These are phyloP conservation scores for Schrenkiella parvula DNA, from an alignment of 345 rosid genomes.

Conservation along the genomic window DNA sequence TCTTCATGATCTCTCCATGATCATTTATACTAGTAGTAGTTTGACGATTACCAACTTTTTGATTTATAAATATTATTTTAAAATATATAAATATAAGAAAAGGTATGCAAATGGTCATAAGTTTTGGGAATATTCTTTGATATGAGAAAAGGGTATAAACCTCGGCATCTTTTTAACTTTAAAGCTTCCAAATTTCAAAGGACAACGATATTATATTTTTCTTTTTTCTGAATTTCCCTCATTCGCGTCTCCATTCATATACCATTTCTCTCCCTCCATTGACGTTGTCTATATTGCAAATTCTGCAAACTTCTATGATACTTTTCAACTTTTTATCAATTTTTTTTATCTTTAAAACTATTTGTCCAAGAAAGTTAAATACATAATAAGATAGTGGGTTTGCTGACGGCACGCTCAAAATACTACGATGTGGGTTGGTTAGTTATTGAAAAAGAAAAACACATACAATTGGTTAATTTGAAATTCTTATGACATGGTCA, in stretches of 20 bases:
- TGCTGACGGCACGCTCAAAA: neutral
- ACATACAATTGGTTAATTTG: neutral
- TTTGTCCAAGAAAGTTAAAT: neutral
- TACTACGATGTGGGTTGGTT: neutral
- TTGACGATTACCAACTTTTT: neutral
- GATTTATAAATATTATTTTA: neutral
- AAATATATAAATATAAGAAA: neutral
- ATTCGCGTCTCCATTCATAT: constrained; percentile 19
- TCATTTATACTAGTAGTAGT: neutral
- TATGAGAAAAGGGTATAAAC: constrained; percentile 21
- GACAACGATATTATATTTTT: neutral
- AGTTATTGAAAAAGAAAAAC: neutral
- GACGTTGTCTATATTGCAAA: constrained; percentile 4
- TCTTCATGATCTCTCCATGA: constrained; percentile 11
- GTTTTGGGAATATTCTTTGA: constrained; percentile 15
- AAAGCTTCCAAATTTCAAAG: neutral
- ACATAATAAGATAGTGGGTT: neutral
- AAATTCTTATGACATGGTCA: neutral
- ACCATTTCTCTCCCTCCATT: neutral
- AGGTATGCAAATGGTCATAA: neutral
- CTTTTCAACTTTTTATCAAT: neutral
- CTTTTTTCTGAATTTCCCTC: neutral
- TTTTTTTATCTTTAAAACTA: neutral
- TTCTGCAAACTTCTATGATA: neutral
- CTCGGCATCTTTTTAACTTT: constrained; percentile 19